Percentiles rank a stretch among this genome's conserved stretches.
Evolutionary conservation across 192 early-diverging fungal genomes (phyloP).

Genomic region (Coemansia sp.): DNA sequence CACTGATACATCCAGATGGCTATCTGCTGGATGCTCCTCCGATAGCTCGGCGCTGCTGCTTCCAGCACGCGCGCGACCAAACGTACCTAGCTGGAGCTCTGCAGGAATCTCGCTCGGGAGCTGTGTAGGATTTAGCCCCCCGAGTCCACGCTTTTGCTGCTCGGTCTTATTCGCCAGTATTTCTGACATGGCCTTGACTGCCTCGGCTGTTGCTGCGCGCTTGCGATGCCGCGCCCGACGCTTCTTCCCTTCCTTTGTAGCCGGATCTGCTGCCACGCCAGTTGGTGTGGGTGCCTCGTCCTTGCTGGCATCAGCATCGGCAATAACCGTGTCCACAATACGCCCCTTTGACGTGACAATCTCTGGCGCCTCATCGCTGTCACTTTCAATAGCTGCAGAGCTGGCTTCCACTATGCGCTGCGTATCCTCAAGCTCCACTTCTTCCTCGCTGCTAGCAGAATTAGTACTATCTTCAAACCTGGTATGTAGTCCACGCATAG

Average conservation of each 20-base stretch:
- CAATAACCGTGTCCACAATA: not conserved
- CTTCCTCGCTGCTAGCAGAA: slow-evolving; percentile 9
- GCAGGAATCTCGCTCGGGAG: slow-evolving; percentile 39
- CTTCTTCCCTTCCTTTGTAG: slow-evolving; percentile 21
- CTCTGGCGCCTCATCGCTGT: slow-evolving; percentile 41
- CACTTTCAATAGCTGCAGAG: not conserved
- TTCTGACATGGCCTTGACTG: slow-evolving; percentile 5
- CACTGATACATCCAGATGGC: slow-evolving; percentile 34
- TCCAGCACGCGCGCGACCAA: not conserved
- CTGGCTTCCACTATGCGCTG: too few species aligned
- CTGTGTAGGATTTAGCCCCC: not conserved
- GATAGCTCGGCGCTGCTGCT: too few species aligned
- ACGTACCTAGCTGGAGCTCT: slow-evolving; percentile 32
- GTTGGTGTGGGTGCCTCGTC: slow-evolving; percentile 14
- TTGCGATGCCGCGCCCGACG: slow-evolving; percentile 45
- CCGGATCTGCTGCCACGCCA: not conserved
- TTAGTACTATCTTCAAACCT: slow-evolving; percentile 22
- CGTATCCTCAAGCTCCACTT: slow-evolving; percentile 5
- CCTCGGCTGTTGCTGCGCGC: slow-evolving; percentile 15
- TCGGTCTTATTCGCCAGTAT: slow-evolving; percentile 20
- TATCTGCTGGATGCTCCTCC: not conserved
- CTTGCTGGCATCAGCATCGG: not conserved
- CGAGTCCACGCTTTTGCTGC: slow-evolving; percentile 2
- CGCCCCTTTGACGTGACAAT: slow-evolving; percentile 23
- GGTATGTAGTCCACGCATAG: slow-evolving; percentile 8